phyloP scores from a whole-genome alignment of 2,329 filamentous ascomycete genomes.

The Tolypocladium guangdongense region DNA sequence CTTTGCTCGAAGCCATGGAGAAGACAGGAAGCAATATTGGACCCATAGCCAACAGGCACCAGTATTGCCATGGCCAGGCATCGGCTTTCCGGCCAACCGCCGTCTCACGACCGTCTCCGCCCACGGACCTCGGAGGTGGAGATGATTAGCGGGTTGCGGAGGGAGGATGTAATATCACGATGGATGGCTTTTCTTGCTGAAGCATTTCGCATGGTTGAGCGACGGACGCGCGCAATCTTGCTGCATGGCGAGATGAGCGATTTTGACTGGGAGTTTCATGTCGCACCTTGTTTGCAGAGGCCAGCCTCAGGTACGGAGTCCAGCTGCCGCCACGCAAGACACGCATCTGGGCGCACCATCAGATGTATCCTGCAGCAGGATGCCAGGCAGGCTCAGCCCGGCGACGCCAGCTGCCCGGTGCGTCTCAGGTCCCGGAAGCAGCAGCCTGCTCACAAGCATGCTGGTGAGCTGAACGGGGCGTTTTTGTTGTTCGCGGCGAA shows the following conservation, averaged over 20 bases:
- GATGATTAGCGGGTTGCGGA: background rate
- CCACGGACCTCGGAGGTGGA: background rate
- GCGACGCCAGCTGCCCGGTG: background rate
- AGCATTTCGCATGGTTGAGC: background rate
- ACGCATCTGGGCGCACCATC: background rate
- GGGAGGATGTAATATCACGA: background rate
- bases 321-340: background rate
- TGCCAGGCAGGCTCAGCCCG: background rate
- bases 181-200: no score
- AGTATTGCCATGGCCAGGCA: slow-evolving; percentile 1
- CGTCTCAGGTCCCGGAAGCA: background rate
- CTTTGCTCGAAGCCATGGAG: background rate
- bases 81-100: background rate
- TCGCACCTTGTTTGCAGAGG: background rate
- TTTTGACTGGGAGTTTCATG: background rate
- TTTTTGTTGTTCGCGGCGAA: background rate
- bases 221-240: background rate
- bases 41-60: slow-evolving; percentile 2
- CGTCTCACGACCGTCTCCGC: background rate
- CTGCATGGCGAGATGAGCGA: background rate
- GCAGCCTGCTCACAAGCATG: background rate
- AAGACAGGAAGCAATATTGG: background rate
- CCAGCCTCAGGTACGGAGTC: background rate
- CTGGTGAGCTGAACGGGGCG: background rate
- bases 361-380: background rate